These are phyloP conservation scores for Styphnolobium japonicum DNA, from an alignment of 306 rosid genomes.

Conservation along the genomic window DNA sequence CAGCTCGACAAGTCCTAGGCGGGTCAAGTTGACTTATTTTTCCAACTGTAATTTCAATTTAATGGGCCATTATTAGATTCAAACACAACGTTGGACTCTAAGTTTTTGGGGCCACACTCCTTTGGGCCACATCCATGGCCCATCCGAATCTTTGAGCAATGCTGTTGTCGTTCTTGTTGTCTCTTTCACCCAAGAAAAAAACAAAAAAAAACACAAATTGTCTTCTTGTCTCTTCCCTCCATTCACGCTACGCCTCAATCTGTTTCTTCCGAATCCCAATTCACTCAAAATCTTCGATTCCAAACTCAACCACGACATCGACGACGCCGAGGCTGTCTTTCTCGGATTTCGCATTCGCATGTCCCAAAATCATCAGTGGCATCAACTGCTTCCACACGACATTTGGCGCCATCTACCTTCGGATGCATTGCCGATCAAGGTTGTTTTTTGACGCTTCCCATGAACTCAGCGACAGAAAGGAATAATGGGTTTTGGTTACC, in stretches of 20 bases:
- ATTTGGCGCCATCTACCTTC: too few relatives aligned
- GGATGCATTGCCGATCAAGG: neutral
- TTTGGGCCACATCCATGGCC: too few relatives aligned
- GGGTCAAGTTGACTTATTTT: too few relatives aligned
- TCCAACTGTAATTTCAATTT: too few relatives aligned
- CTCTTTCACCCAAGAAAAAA: too few relatives aligned
- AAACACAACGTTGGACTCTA: too few relatives aligned
- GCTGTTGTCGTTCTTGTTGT: too few relatives aligned
- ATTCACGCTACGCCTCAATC: constrained; percentile 40
- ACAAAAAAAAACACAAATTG: neutral
- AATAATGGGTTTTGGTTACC: neutral
- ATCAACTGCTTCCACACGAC: too few relatives aligned
- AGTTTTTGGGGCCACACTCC: too few relatives aligned
- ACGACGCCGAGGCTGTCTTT: constrained; percentile 13
- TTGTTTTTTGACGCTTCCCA: neutral
- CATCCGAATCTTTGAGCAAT: too few relatives aligned
- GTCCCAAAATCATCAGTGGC: neutral
- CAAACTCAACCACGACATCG: constrained; percentile 18
- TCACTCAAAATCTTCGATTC: constrained; percentile 27
- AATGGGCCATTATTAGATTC: too few relatives aligned
- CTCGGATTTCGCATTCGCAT: neutral
- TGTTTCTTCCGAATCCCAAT: constrained; percentile 11
- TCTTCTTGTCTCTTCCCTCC: constrained; percentile 38
- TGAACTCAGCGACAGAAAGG: neutral
- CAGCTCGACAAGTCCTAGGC: too few relatives aligned